phyloP scores from a whole-genome alignment of 2,329 filamentous ascomycete genomes.

The Stachybotrys echinatus region DNA sequence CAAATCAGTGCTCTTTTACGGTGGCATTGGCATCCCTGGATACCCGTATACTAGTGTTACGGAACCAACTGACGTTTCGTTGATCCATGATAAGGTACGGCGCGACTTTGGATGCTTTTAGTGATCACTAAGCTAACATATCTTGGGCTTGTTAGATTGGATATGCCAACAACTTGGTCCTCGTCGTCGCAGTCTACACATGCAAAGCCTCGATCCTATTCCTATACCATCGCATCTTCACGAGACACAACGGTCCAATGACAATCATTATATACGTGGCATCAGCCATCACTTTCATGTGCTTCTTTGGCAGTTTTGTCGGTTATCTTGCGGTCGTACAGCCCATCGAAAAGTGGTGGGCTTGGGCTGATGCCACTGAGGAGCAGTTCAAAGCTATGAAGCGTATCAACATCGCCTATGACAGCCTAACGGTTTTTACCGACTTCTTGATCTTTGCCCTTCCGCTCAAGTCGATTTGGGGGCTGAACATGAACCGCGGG shows the following conservation, averaged over 20 bases:
- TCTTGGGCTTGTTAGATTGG: not conserved
- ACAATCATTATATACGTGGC: slow-evolving; percentile 1
- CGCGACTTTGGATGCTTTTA: not conserved
- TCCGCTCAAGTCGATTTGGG: slow-evolving; percentile 5
- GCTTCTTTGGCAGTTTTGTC: slow-evolving; percentile 2
- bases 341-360: slow-evolving; percentile 1
- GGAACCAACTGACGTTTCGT: slow-evolving; percentile 1
- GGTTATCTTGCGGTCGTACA: slow-evolving; percentile 1
- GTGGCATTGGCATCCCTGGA: slow-evolving; percentile 3
- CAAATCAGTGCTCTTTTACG: slow-evolving; percentile 1
- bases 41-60: slow-evolving; percentile 2
- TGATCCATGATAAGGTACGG: slow-evolving; percentile 3
- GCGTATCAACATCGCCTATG: slow-evolving; percentile 2
- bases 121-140: not conserved
- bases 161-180: not conserved
- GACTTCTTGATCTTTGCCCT: slow-evolving; percentile 6
- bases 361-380: slow-evolving; percentile 1
- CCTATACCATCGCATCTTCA: slow-evolving; percentile 3
- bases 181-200: slow-evolving; percentile 1
- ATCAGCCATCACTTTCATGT: slow-evolving; percentile 1
- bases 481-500: slow-evolving; percentile 4
- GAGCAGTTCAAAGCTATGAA: slow-evolving; percentile 2
- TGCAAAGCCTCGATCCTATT: slow-evolving; percentile 4
- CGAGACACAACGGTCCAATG: not conserved
- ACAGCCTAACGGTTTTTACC: slow-evolving; percentile 5